Conservation (phyloP, 1,284 basidiomycete genomes). For the Ceratobasidium sp. region DNA sequence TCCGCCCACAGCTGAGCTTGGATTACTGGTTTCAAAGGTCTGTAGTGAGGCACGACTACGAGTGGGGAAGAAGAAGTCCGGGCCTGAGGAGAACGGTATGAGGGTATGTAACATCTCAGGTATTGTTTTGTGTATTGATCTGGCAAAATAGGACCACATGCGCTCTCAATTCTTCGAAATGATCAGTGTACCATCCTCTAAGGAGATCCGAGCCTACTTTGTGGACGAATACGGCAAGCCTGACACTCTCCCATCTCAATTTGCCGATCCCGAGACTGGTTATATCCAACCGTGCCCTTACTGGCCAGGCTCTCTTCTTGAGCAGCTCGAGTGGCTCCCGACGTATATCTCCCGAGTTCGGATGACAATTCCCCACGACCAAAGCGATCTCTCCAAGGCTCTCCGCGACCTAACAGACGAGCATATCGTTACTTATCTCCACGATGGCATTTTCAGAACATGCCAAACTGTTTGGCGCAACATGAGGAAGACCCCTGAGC, state of each 20-base stretch:
- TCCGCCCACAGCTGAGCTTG: neutral
- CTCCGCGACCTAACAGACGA: neutral
- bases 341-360: slow-evolving; percentile 9
- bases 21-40: neutral
- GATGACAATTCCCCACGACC: neutral
- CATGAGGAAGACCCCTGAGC: too few relatives aligned
- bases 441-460: too few relatives aligned
- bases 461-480: too few relatives aligned
- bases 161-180: neutral
- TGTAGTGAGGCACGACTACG: neutral
- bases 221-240: slow-evolving; percentile 6
- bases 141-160: neutral
- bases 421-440: too few relatives aligned
- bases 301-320: neutral
- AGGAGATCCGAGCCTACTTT: neutral
- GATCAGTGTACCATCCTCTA: neutral
- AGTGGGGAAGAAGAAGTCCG: slow-evolving; percentile 13
- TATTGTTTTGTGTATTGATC: too few relatives aligned
- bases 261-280: neutral
- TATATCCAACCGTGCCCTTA: too few relatives aligned
- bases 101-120: neutral
- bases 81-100: neutral
- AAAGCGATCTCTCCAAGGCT: neutral
- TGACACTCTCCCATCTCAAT: neutral
- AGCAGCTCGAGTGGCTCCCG: slow-evolving; percentile 1